Evolutionary conservation across 139 green algal species (phyloP), one percentile per base, ranked within the genome.

Genomic region (Ulvella scutata): DNA sequence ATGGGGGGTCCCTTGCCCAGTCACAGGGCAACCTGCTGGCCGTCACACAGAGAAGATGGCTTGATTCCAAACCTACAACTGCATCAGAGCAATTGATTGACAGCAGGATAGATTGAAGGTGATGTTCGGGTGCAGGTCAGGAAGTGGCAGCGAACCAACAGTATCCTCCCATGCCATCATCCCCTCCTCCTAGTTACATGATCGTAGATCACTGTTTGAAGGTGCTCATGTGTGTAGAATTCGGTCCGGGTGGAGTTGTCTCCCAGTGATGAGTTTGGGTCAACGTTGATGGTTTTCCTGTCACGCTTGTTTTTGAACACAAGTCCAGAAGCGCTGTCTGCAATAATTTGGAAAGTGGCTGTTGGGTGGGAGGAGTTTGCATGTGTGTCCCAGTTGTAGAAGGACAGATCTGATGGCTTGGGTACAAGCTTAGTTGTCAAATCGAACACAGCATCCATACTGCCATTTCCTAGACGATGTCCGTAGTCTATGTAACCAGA

Each of bases 311-410:
- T 94, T 77, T 96, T 94, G 88, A 96, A 97, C 39, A 93, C 44
- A 60, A 96, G 77, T 1, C 92, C 91, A 0, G 78, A 79, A 37
- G 87, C 80, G 61, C 88, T 89, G 77, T 97, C 90, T 2, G 88
- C 86, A 62, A 95, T 90, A 2, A 96, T 86, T 80, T 94, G 88
- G 62, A 96, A 97, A 78, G 92, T 94, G 39, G 86, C 79, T 3
- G 87, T 95, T n/a, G 87, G 81, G 79, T 91, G 91, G 38, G 82
- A 88, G 4, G 85, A 89, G 33, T 83, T 86, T 51, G 88, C 89
- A 67, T 96, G 89, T 7, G 90, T 96, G 76, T 93, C 87, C 92
- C 92, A 97, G 83, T 97, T 96, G 84, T 94, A 94, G 76, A 91
- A 96, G 39, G 79, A 89, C 4, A 97, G 82, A 83, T 97, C 92